Evolutionary conservation across 2,329 filamentous ascomycete genomes (phyloP), one percentile per base, ranked within the genome.

Genomic region (Penicillium glabrum): DNA sequence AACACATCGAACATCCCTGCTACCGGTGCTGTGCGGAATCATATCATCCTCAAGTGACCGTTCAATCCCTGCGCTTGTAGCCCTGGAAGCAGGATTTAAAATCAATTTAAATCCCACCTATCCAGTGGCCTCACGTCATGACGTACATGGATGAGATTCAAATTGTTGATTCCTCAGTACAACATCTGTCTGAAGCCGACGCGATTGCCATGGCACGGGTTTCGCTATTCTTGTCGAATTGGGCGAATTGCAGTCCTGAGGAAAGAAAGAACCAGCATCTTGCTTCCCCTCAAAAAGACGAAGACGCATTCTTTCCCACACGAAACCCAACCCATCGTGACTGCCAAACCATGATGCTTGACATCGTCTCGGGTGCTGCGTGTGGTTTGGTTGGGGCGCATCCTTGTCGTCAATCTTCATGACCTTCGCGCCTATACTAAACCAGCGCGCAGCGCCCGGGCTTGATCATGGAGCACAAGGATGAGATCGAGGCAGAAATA

Each of bases 61-160:
- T 21, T 45, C 27, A 10, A 57, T 46, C 33, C 44, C 33, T 59
- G 51, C 26, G n/a, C 19, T 48, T 13, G 23, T 24, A 44, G 53
- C 35, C 31, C 46, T 51, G 24, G 27, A 46, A 35, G 19, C 14
- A 37, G 31, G 7, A 58, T 63, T 62, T 48, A n/a, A 24, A 44
- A 45, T 41, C 4, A 29, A 53, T 53, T 53, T 39, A 4, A 59
- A 65, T 66, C 29, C 49, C 57, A 60, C 55, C 64, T 57, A 54
- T 62, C 26, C 39, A 60, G 49, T 33, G 57, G 51, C 54, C 51
- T 58, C 54, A 41, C 43, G 35, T 57, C 56, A 65, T 64, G 63
- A 65, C 60, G 58, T 64, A 66, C 60, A 62, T 64, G 56, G 62
- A 64, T 63, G 51, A 45, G 53, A 63, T 65, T 62, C 56, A 59